phyloP scores from a whole-genome alignment of 148 eudicot species.

The Nepenthes gracilis region DNA sequence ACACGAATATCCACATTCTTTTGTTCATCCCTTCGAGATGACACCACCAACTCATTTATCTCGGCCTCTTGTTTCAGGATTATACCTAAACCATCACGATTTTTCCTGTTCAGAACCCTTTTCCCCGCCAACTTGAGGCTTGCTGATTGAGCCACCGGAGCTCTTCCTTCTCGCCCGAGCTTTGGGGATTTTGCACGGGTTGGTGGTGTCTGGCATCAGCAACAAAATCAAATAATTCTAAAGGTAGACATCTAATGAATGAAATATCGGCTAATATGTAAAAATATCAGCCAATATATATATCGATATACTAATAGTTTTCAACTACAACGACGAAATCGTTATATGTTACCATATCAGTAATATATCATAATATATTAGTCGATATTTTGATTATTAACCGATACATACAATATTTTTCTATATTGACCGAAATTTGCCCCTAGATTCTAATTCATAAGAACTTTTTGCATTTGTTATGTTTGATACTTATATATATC shows the following conservation, averaged over 20 bases:
- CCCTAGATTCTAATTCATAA: too few relatives aligned
- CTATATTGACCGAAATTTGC: too few relatives aligned
- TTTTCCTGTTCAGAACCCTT: slow-evolving; percentile 18
- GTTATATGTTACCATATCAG: too few relatives aligned
- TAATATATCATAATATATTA: too few relatives aligned
- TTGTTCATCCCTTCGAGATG: slow-evolving; percentile 14
- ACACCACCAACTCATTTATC: slow-evolving; percentile 11
- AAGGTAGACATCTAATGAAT: neutral
- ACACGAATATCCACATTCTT: slow-evolving; percentile 22
- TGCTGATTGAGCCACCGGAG: slow-evolving; percentile 34
- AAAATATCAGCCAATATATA: too few relatives aligned
- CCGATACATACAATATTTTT: too few relatives aligned
- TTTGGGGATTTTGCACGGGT: slow-evolving; percentile 93
- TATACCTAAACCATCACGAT: slow-evolving; percentile 30
- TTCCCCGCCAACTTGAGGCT: slow-evolving; percentile 17
- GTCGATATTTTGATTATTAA: too few relatives aligned
- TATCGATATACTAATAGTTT: too few relatives aligned
- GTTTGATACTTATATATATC: too few relatives aligned
- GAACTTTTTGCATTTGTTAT: too few relatives aligned
- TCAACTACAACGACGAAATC: too few relatives aligned
- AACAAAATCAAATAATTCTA: neutral
- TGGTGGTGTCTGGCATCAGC: slow-evolving; percentile 48
- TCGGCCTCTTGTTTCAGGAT: slow-evolving; percentile 10
- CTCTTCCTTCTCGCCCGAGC: slow-evolving; percentile 68
- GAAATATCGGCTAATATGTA: too few relatives aligned